Base-by-base conservation (phyloP, 2,329 filamentous ascomycete genomes). In the Ceratocystis alfenasii region DNA sequence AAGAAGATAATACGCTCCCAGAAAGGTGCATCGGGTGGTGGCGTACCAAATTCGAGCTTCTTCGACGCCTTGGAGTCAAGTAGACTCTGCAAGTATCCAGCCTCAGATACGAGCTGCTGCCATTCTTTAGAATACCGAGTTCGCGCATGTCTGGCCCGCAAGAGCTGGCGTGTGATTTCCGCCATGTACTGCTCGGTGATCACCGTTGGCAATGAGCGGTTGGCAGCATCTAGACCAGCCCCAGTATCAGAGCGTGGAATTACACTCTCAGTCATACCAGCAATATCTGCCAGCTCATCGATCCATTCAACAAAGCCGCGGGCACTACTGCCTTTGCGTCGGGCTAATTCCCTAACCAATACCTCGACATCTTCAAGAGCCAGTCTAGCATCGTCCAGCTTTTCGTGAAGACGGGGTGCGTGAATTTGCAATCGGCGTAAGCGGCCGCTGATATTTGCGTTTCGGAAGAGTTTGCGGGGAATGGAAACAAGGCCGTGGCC, bases 401-500 rank as follows among this genome's bases (percentile, higher is more conserved):
- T 88, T 70, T 99, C 94, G 73, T 96, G 88, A 3, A 92, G 78
- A 71, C 83, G 87, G 1, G 92, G 91, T 4, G 94, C 94, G 68
- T 87, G 83, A 7, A 80, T 79, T 73, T 97, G 91, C 45, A 96
- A 79, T 45, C 88, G 81, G 68, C 86, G 86, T 60, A 99, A 75
- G 66, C 87, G 83, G 62, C 84, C 84, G 69, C 86, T 88, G 59
- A 92, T 84, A 72, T 86, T 90, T 41, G 91, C 87, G 72, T 90
- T 88, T 67, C 87, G 85, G 71, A 94, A 87, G 17, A 99, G 78
- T 46, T 83, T 84, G 69, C 93, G 82, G 0, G 94, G 94, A 66
- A 99, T 88, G 1, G 92, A 88, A 41, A 99, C 94, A 30, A 99
- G 80, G 6, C 94, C 94, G 75, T 99, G 94, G 5, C 94, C 94